Conservation (phyloP, 2,329 filamentous ascomycete genomes). For the Pestalotiopsis sp. region DNA sequence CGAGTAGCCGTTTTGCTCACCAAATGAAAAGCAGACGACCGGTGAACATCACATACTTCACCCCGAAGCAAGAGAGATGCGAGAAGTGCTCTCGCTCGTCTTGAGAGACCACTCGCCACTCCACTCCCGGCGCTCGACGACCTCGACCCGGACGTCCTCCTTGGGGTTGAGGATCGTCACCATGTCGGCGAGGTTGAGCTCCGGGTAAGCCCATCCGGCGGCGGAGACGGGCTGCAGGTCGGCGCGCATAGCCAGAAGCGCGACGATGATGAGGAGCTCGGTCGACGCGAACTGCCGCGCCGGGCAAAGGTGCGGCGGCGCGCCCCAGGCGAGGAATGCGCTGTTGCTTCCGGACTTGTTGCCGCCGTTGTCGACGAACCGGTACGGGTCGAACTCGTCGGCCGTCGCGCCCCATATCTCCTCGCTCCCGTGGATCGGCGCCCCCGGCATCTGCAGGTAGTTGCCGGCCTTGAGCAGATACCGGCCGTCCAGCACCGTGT, state of each 20-base stretch:
- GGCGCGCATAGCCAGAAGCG: conserved; percentile 23
- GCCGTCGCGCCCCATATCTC: conserved; percentile 31
- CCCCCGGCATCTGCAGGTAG: conserved; percentile 30
- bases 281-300: conserved; percentile 29
- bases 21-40: too few relatives aligned
- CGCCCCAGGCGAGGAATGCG: conserved; percentile 16
- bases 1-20: too few relatives aligned
- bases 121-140: background rate
- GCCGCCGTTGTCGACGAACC: conserved; percentile 18
- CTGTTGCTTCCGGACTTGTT: conserved; percentile 10
- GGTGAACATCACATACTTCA: background rate
- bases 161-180: background rate
- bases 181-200: conserved; percentile 17
- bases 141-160: background rate
- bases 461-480: conserved; percentile 34
- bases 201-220: background rate
- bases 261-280: conserved; percentile 26
- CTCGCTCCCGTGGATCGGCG: conserved; percentile 24
- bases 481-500: conserved; percentile 31
- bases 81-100: conserved; percentile 5
- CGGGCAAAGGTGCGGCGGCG: conserved; percentile 25
- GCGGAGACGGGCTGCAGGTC: conserved; percentile 18
- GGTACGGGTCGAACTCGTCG: conserved; percentile 20
- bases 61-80: conserved; percentile 5
- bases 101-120: background rate